Percentiles rank a stretch among this genome's conserved stretches.
Evolutionary conservation across 164 flowering plant genomes (phyloP).

Genomic region (Litsea cubeba): DNA sequence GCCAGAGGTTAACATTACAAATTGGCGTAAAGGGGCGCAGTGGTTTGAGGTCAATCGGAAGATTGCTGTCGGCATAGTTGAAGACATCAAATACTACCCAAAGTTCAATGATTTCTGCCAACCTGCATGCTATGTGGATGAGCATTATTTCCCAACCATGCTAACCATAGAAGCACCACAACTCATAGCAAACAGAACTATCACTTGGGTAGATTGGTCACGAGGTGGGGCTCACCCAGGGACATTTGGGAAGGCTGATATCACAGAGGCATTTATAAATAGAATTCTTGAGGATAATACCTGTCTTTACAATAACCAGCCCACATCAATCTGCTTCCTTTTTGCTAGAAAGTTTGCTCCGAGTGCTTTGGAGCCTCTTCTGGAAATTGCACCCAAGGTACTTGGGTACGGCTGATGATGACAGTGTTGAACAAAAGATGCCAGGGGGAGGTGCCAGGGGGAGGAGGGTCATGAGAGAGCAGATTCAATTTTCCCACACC

Average conservation of each 20-base stretch:
- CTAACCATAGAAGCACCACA: slow-evolving; percentile 48
- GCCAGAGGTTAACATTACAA: slow-evolving; percentile 57
- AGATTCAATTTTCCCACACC: too few species aligned
- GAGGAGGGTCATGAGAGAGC: neutral
- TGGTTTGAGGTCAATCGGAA: slow-evolving; percentile 76
- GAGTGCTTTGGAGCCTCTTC: slow-evolving; percentile 56
- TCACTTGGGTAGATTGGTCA: slow-evolving; percentile 94
- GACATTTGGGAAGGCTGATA: slow-evolving; percentile 67
- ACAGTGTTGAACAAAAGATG: neutral
- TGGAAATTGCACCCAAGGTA: slow-evolving; percentile 39
- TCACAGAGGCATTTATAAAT: slow-evolving; percentile 51
- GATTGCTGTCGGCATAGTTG: slow-evolving; percentile 51
- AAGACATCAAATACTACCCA: slow-evolving; percentile 56
- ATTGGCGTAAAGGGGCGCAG: slow-evolving; percentile 96
- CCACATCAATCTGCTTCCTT: slow-evolving; percentile 48
- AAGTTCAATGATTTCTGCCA: slow-evolving; percentile 67
- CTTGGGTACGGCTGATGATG: slow-evolving; percentile 39
- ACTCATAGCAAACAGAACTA: slow-evolving; percentile 63
- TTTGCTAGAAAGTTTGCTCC: slow-evolving; percentile 92
- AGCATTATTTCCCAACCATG: slow-evolving; percentile 94
- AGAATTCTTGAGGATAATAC: slow-evolving; percentile 26
- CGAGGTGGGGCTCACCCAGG: slow-evolving; percentile 96
- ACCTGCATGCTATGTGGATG: slow-evolving; percentile 86
- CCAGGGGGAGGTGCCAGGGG: too few species aligned
- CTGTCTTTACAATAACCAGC: slow-evolving; percentile 61